A percentile compares a stretch with the other conserved stretches of the same genome.
These are phyloP conservation scores for Gossypium stocksii DNA, from an alignment of 345 rosid genomes.

Conservation along the genomic window DNA sequence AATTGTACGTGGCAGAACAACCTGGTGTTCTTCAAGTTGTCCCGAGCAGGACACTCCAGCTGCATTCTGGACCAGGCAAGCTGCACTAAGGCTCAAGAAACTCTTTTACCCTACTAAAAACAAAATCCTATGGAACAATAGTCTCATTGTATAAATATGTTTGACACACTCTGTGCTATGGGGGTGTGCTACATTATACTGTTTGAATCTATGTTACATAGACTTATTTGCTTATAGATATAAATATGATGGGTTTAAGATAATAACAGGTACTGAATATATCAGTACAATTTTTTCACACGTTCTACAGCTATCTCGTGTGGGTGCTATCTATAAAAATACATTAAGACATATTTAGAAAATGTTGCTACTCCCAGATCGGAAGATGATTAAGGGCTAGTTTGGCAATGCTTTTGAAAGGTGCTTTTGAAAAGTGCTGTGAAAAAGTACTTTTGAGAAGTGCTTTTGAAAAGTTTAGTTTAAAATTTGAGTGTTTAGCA, in stretches of 20 bases:
- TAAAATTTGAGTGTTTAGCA: too few species aligned
- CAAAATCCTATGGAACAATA: neutral
- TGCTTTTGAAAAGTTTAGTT: too few species aligned
- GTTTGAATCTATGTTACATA: neutral
- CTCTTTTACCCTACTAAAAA: neutral
- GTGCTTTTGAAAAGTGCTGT: too few species aligned
- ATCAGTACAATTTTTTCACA: too few species aligned
- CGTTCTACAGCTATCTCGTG: too few species aligned
- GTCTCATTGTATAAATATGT: neutral
- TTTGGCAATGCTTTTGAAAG: too few species aligned
- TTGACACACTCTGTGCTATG: neutral
- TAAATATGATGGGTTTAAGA: neutral
- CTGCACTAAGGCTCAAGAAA: slow-evolving; percentile 24
- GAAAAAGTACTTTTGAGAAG: too few species aligned
- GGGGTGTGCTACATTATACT: slow-evolving; percentile 7
- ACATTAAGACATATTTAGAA: too few species aligned
- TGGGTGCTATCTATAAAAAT: too few species aligned
- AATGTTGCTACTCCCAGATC: too few species aligned
- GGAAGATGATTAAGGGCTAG: too few species aligned
- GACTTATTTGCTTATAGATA: neutral
- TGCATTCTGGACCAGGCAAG: slow-evolving; percentile 49
- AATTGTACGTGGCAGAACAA: slow-evolving; percentile 46
- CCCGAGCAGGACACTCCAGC: slow-evolving; percentile 54
- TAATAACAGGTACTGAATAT: too few species aligned
- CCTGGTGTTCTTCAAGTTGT: slow-evolving; percentile 91